phyloP scores from a whole-genome alignment of 1,139 yeast genomes.

The Torulaspora pretoriensis region DNA sequence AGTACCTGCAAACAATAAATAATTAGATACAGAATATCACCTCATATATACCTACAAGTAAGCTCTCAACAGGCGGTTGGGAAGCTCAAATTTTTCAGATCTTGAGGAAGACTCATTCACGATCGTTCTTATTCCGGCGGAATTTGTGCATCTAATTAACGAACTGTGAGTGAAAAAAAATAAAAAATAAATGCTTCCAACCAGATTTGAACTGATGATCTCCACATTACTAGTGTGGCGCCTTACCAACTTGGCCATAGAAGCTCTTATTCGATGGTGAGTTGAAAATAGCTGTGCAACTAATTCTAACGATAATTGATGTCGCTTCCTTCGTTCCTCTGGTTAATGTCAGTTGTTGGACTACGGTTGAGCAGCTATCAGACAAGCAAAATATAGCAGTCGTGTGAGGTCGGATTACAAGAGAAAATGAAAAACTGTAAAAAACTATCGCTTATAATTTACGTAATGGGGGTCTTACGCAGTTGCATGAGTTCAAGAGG shows the following conservation, averaged over 20 bases:
- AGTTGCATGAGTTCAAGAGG: no score
- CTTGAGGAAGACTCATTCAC: background rate
- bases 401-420: no score
- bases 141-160: background rate
- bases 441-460: no score
- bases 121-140: slow-evolving; percentile 1
- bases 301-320: background rate
- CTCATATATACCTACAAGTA: background rate
- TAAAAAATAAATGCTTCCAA: slow-evolving; percentile 15
- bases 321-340: no score
- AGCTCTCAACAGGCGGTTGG: background rate
- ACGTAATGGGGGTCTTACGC: no score
- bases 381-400: no score
- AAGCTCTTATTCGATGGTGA: slow-evolving; percentile 6
- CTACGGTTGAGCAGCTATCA: no score
- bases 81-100: background rate
- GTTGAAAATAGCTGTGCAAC: background rate
- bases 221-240: slow-evolving; percentile 21
- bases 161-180: background rate
- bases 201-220: slow-evolving; percentile 19
- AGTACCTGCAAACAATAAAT: background rate
- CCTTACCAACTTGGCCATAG: slow-evolving; percentile 21
- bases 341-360: no score
- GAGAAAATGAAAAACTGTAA: no score
- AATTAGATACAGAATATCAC: background rate